A percentile compares a stretch with the other conserved stretches of the same genome.
phyloP scores from a whole-genome alignment of 371 early-diverging fungal species.

The Zychaea mexicana region DNA sequence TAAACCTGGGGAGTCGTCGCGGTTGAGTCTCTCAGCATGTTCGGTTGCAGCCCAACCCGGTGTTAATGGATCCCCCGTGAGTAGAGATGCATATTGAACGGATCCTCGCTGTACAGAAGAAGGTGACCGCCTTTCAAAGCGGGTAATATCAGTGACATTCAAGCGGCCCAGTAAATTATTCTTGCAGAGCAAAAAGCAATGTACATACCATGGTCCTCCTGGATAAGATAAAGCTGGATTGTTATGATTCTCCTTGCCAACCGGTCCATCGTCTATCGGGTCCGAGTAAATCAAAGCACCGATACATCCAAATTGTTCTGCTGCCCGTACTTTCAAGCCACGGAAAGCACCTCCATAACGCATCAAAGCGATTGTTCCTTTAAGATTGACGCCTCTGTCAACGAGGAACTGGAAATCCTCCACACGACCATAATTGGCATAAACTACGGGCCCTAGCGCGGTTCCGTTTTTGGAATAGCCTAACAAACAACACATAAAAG shows the following conservation, averaged over 20 bases:
- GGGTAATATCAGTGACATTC: background rate
- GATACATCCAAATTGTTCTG: constrained; percentile 57
- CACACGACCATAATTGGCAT: constrained; percentile 64
- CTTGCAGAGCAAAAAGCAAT: background rate
- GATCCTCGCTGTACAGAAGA: constrained; percentile 62
- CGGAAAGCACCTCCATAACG: constrained; percentile 61
- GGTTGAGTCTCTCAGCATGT: constrained; percentile 49
- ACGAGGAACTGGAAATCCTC: constrained; percentile 59
- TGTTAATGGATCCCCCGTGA: constrained; percentile 70
- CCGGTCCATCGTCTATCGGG: constrained; percentile 23
- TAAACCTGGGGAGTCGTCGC: constrained; percentile 45
- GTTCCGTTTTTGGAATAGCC: constrained; percentile 62
- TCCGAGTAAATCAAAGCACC: constrained; percentile 53
- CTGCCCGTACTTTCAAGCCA: constrained; percentile 62
- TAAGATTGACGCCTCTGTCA: constrained; percentile 45
- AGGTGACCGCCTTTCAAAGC: constrained; percentile 58
- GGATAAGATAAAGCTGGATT: constrained; percentile 61
- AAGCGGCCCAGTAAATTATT: background rate
- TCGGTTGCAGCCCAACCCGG: constrained; percentile 59
- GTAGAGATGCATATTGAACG: constrained; percentile 47
- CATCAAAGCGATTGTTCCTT: constrained; percentile 58
- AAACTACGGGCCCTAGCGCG: constrained; percentile 62
- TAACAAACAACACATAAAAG: background rate
- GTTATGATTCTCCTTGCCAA: constrained; percentile 22
- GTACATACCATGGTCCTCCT: constrained; percentile 51